Evolutionary conservation across 768 basidiomycete genomes (phyloP).

Genomic region (Amanita molliuscula): DNA sequence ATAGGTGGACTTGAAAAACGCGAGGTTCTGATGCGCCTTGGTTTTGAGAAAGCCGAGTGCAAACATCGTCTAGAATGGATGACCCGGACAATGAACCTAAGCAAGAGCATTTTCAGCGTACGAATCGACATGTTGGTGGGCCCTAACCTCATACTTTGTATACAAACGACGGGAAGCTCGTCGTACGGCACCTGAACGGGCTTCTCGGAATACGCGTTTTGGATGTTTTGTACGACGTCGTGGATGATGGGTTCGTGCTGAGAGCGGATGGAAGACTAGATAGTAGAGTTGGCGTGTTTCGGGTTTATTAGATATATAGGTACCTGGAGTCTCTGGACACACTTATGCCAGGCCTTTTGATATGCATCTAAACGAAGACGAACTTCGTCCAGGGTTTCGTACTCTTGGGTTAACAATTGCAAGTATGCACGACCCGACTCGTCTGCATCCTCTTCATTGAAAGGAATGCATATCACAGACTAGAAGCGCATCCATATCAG

Average conservation of each 20-base stretch:
- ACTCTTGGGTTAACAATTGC: not conserved
- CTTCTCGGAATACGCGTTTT: slow-evolving; percentile 29
- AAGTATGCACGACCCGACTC: not conserved
- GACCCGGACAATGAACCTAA: slow-evolving; percentile 35
- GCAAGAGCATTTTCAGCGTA: not conserved
- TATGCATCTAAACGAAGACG: slow-evolving; percentile 41
- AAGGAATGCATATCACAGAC: slow-evolving; percentile 3
- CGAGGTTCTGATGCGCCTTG: slow-evolving; percentile 9
- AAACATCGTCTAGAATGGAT: slow-evolving; percentile 35
- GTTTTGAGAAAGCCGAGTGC: slow-evolving; percentile 21
- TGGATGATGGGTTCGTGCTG: slow-evolving; percentile 28
- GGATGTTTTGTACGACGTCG: slow-evolving; percentile 32
- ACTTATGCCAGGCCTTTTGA: slow-evolving; percentile 46
- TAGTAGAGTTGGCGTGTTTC: slow-evolving; percentile 31
- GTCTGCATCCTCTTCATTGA: not conserved
- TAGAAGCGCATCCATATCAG: not conserved
- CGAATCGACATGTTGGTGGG: not conserved
- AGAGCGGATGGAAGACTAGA: slow-evolving; percentile 19
- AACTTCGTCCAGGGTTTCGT: slow-evolving; percentile 1
- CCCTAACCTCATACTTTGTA: slow-evolving; percentile 31
- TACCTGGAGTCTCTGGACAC: slow-evolving; percentile 47
- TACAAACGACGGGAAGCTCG: slow-evolving; percentile 50
- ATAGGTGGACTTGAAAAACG: slow-evolving; percentile 28
- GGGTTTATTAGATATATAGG: slow-evolving; percentile 6
- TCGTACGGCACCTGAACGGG: slow-evolving; percentile 47